phyloP scores from a whole-genome alignment of 164 flowering plant genomes.

The Nelumbo lutea region DNA sequence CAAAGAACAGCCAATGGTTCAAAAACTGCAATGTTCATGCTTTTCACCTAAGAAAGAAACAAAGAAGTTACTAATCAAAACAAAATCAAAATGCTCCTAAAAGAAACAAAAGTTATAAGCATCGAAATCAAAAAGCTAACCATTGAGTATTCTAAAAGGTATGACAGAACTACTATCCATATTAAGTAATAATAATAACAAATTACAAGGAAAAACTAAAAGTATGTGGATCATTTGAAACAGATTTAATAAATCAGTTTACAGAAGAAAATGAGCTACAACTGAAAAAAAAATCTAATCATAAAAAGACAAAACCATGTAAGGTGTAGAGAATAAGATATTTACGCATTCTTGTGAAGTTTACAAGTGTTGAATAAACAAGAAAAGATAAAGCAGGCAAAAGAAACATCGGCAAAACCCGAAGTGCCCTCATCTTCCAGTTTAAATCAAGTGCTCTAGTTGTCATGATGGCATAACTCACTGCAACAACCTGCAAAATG shows the following conservation, averaged over 20 bases:
- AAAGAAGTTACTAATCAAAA: no score
- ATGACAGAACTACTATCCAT: no score
- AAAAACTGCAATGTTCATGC: no score
- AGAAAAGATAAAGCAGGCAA: slow-evolving; percentile 54
- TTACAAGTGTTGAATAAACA: slow-evolving; percentile 45
- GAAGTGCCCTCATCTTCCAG: slow-evolving; percentile 83
- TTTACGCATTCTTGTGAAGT: slow-evolving; percentile 67
- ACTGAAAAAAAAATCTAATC: no score
- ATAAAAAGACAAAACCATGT: no score
- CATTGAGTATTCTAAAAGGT: no score
- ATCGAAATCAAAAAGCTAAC: neutral
- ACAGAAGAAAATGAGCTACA: neutral
- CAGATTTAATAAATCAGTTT: neutral
- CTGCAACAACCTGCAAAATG: slow-evolving; percentile 62
- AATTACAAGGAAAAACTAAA: no score
- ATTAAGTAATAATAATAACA: no score
- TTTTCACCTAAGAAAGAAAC: no score
- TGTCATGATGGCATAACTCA: slow-evolving; percentile 81
- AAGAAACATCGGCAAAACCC: slow-evolving; percentile 83
- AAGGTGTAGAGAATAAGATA: slow-evolving; percentile 10
- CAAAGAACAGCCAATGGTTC: no score
- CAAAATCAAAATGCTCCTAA: neutral
- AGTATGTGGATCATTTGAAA: no score
- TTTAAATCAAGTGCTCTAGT: slow-evolving; percentile 66
- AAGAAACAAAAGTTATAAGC: neutral